Evolutionary conservation across 1,139 yeast genomes (phyloP).

Genomic region (Hemisphaericaspora xylofermentans): DNA sequence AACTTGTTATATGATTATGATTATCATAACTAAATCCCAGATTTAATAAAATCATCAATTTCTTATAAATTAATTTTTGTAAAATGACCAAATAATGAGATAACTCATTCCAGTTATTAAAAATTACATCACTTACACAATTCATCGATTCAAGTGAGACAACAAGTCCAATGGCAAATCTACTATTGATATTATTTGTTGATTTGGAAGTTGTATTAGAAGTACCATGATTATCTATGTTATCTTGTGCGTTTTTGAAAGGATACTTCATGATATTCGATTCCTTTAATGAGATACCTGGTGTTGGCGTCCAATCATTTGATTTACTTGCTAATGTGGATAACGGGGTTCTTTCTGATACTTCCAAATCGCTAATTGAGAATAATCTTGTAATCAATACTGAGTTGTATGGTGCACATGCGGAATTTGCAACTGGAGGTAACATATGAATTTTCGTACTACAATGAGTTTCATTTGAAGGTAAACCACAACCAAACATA

Average conservation of each 20-base stretch:
- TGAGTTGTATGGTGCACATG: conserved; percentile 31
- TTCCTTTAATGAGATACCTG: conserved; percentile 32
- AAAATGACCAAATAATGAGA: conserved; percentile 39
- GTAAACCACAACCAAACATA: conserved; percentile 59
- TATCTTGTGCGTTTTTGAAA: conserved; percentile 8
- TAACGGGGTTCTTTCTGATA: conserved; percentile 11
- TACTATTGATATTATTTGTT: conserved; percentile 28
- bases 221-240: conserved; percentile 2
- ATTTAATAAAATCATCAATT: conserved; percentile 29
- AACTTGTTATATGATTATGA: conserved; percentile 11
- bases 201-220: conserved; percentile 3
- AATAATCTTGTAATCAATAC: conserved; percentile 49
- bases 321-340: conserved; percentile 2
- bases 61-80: conserved; percentile 39
- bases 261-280: conserved; percentile 16
- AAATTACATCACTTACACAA: conserved; percentile 39
- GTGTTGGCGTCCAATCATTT: conserved; percentile 32
- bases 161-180: conserved; percentile 50
- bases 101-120: conserved; percentile 51
- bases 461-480: conserved; percentile 46
- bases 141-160: conserved; percentile 42
- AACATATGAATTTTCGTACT: conserved; percentile 49
- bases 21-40: conserved; percentile 11
- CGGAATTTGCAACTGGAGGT: conserved; percentile 38
- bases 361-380: conserved; percentile 35